Conservation (phyloP, 495 filamentous ascomycete species). For the Xylaria cubensis region DNA sequence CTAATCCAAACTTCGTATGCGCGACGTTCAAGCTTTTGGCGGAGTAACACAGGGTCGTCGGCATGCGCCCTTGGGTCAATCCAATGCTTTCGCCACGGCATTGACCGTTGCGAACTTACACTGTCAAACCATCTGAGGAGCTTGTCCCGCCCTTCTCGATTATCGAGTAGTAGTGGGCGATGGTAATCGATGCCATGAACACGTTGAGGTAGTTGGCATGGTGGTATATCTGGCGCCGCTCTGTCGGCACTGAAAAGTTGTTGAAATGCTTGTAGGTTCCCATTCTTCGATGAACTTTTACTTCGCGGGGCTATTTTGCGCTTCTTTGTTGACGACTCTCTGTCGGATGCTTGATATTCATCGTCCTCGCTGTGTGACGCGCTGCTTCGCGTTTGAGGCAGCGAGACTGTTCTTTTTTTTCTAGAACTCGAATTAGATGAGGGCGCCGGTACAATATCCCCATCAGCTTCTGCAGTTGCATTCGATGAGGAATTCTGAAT, state of each 20-base stretch:
- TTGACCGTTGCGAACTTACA: slow-evolving; percentile 43
- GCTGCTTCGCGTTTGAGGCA: slow-evolving; percentile 8
- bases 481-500: neutral
- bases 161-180: slow-evolving; percentile 48
- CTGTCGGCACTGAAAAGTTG: slow-evolving; percentile 7
- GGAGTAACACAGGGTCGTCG: slow-evolving; percentile 27
- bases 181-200: slow-evolving; percentile 45
- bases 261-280: neutral
- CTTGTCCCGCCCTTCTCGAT: slow-evolving; percentile 28
- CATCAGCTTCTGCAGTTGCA: neutral
- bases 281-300: neutral
- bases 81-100: slow-evolving; percentile 59
- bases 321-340: slow-evolving; percentile 23
- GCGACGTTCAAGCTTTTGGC: slow-evolving; percentile 41
- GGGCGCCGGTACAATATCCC: too few species aligned
- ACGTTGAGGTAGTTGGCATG: slow-evolving; percentile 26
- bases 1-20: slow-evolving; percentile 60
- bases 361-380: slow-evolving; percentile 21
- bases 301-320: slow-evolving; percentile 13
- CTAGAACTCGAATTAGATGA: neutral
- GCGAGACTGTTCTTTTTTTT: slow-evolving; percentile 12
- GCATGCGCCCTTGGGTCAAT: slow-evolving; percentile 30
- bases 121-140: slow-evolving; percentile 52
- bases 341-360: slow-evolving; percentile 19
- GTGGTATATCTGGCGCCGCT: neutral